phyloP scores from a whole-genome alignment of 345 rosid species.

The Pistacia vera region DNA sequence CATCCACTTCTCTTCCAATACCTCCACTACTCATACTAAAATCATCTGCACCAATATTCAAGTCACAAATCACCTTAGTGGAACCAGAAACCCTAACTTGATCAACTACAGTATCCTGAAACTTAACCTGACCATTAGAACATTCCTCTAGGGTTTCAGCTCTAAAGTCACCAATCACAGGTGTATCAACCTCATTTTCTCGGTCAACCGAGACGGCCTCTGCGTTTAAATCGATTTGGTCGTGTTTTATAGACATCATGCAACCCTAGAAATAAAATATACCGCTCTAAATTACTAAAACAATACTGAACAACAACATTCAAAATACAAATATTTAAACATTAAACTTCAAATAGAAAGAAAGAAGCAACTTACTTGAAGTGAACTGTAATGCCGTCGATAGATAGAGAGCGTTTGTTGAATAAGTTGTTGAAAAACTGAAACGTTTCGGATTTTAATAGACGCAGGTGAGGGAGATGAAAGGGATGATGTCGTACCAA shows the following conservation, averaged over 20 bases:
- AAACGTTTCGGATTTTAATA: neutral
- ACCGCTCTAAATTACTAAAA: neutral
- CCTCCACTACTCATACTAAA: neutral
- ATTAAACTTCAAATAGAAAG: neutral
- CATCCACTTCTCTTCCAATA: slow-evolving; percentile 10
- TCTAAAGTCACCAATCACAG: neutral
- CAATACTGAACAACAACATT: neutral
- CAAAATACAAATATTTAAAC: neutral
- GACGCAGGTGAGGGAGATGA: neutral
- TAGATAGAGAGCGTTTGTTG: neutral
- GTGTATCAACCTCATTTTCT: slow-evolving; percentile 22
- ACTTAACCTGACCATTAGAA: slow-evolving; percentile 3
- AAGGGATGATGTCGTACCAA: neutral
- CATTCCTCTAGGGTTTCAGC: slow-evolving; percentile 27
- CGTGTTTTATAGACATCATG: slow-evolving; percentile 39
- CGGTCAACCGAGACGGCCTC: slow-evolving; percentile 30
- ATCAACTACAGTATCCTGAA: slow-evolving; percentile 8
- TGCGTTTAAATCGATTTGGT: slow-evolving; percentile 41
- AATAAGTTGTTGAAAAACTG: neutral
- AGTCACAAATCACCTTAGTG: slow-evolving; percentile 11
- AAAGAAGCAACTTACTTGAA: neutral
- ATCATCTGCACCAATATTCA: slow-evolving; percentile 14
- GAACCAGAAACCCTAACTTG: slow-evolving; percentile 9
- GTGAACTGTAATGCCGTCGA: neutral
- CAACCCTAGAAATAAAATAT: slow-evolving; percentile 17